These are phyloP conservation scores for Lolium perenne DNA, from an alignment of 176 grass and related monocot species.

Conservation along the genomic window DNA sequence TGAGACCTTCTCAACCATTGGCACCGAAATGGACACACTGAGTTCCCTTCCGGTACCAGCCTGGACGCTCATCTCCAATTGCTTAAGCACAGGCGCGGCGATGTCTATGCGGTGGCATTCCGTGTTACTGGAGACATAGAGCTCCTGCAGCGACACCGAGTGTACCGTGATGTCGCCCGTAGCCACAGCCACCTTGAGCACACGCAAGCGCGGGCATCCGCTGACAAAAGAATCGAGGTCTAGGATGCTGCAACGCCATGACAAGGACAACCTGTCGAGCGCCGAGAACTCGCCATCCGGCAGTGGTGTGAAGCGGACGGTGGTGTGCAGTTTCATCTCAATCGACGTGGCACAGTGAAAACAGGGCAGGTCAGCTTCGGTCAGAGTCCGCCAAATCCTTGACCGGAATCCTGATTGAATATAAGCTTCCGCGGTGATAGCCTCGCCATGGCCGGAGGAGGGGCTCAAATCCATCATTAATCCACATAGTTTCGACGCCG, in stretches of 20 bases:
- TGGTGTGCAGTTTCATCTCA: too few species aligned
- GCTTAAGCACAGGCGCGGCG: not conserved
- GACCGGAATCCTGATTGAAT: not conserved
- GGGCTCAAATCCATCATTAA: not conserved
- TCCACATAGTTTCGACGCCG: too few species aligned
- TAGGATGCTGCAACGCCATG: too few species aligned
- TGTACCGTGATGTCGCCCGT: not conserved
- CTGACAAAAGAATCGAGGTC: too few species aligned
- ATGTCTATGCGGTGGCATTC: not conserved
- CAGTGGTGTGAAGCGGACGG: too few species aligned
- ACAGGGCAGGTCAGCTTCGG: not conserved
- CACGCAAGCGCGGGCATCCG: too few species aligned
- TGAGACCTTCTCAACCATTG: not conserved
- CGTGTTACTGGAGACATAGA: rapidly evolving
- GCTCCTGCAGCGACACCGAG: not conserved
- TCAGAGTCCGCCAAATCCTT: too few species aligned
- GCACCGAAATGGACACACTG: not conserved
- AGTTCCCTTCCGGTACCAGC: not conserved
- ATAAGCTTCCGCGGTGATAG: not conserved
- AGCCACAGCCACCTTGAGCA: not conserved
- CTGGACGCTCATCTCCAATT: not conserved
- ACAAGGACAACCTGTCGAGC: too few species aligned
- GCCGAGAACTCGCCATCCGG: too few species aligned
- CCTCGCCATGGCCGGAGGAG: not conserved
- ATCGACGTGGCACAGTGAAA: too few species aligned